Conservation (phyloP, 2,329 filamentous ascomycete genomes). For the Pseudohalonectria lignicola region DNA sequence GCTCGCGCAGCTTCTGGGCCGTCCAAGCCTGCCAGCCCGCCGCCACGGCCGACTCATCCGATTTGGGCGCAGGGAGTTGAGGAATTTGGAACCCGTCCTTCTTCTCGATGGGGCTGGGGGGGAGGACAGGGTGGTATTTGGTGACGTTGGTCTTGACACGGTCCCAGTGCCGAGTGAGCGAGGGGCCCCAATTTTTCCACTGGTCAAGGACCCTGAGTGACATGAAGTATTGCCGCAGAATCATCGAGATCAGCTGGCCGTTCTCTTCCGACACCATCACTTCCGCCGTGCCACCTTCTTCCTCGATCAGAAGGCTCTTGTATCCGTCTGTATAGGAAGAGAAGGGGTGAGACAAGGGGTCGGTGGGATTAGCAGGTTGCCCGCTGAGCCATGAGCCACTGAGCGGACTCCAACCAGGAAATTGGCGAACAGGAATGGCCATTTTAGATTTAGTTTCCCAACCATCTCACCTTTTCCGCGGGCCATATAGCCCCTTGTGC, state of each 20-base stretch:
- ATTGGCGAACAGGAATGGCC: too few species aligned
- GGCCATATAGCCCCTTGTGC: constrained; percentile 81
- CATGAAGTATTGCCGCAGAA: constrained; percentile 87
- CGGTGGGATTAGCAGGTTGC: too few species aligned
- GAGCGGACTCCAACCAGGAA: too few species aligned
- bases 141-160: constrained; percentile 52
- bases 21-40: constrained; percentile 26
- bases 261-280: constrained; percentile 80
- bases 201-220: constrained; percentile 68
- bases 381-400: too few species aligned
- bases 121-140: constrained; percentile 34
- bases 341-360: too few species aligned
- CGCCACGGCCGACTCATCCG: constrained; percentile 2
- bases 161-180: constrained; percentile 54
- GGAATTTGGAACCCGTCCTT: constrained; percentile 10
- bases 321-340: constrained; percentile 53
- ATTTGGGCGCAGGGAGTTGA: constrained; percentile 1
- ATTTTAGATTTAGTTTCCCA: too few species aligned
- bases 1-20: constrained; percentile 21
- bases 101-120: constrained; percentile 19
- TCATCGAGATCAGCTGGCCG: constrained; percentile 74
- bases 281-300: constrained; percentile 65
- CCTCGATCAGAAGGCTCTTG: constrained; percentile 60
- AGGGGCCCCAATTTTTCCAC: constrained; percentile 62
- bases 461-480: constrained; percentile 66